Conservation (phyloP, 2,329 filamentous ascomycete genomes). For the Penicillium sclerotiorum region DNA sequence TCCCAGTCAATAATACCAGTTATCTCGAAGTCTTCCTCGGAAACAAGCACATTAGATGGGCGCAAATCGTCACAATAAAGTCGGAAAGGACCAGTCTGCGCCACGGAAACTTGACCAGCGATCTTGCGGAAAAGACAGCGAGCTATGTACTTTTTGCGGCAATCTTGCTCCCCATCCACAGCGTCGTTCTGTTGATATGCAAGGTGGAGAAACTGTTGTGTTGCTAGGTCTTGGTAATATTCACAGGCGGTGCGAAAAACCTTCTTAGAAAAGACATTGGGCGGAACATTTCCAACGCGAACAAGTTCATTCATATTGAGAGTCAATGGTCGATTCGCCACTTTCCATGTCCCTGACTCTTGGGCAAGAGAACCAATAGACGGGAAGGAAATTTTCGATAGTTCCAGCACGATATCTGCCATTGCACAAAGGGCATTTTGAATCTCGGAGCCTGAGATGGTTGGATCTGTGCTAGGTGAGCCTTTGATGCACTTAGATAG, state of each 20-base stretch:
- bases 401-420: conserved; percentile 12
- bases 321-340: conserved; percentile 16
- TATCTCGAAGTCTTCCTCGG: background rate
- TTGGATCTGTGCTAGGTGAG: background rate
- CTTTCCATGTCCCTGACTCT: background rate
- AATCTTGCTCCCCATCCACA: conserved; percentile 14
- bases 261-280: conserved; percentile 8
- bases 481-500: conserved; percentile 4
- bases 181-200: conserved; percentile 19
- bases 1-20: conserved; percentile 9
- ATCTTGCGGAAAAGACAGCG: conserved; percentile 18
- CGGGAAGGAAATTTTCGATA: conserved; percentile 17
- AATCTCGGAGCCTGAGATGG: conserved; percentile 3
- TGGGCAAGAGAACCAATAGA: conserved; percentile 12
- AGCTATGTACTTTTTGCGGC: conserved; percentile 16
- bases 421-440: conserved; percentile 15
- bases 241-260: conserved; percentile 12
- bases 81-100: conserved; percentile 15
- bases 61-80: conserved; percentile 20
- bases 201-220: conserved; percentile 18
- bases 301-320: conserved; percentile 20
- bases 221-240: conserved; percentile 17
- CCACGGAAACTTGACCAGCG: background rate
- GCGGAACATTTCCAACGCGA: conserved; percentile 13
- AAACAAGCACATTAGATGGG: conserved; percentile 8